Percentiles rank a stretch among this genome's conserved stretches.
These are phyloP conservation scores for Corinectria fuckeliana DNA, from an alignment of 2,329 filamentous ascomycete species.

Conservation along the genomic window DNA sequence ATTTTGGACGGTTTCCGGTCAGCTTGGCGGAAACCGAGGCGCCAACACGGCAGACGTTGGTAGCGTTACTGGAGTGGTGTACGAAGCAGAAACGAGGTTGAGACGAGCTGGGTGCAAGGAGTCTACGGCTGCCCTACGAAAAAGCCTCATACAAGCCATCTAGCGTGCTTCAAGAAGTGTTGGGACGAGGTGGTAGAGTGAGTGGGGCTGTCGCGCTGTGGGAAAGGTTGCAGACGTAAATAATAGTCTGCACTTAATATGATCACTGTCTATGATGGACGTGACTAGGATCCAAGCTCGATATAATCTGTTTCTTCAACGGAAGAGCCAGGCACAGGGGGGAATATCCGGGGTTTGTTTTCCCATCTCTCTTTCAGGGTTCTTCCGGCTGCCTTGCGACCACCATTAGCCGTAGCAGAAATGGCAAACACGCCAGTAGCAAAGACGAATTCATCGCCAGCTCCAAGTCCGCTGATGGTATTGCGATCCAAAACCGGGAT, in stretches of 20 bases:
- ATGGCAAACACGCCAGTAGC: slow-evolving; percentile 18
- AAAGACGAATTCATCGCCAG: background rate
- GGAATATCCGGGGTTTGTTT: background rate
- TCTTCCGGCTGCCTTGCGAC: accelerated
- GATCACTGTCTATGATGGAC: background rate
- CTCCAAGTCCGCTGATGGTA: background rate
- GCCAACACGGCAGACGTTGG: no score
- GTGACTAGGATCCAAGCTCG: background rate
- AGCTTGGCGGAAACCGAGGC: no score
- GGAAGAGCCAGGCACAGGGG: accelerated
- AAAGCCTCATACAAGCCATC: background rate
- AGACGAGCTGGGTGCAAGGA: background rate
- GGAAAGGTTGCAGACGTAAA: no score
- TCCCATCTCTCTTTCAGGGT: slow-evolving; percentile 18
- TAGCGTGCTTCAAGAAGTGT: background rate
- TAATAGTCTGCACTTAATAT: background rate
- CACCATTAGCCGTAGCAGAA: background rate
- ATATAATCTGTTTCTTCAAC: background rate
- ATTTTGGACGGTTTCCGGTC: no score
- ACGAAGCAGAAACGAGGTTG: background rate
- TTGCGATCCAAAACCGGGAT: slow-evolving; percentile 18
- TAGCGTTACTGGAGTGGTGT: background rate
- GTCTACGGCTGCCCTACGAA: no score
- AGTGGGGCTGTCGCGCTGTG: no score
- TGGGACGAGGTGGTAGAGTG: background rate